Base-by-base conservation (phyloP, 73 alveolate genomes). In the Paramecium caudatum region DNA sequence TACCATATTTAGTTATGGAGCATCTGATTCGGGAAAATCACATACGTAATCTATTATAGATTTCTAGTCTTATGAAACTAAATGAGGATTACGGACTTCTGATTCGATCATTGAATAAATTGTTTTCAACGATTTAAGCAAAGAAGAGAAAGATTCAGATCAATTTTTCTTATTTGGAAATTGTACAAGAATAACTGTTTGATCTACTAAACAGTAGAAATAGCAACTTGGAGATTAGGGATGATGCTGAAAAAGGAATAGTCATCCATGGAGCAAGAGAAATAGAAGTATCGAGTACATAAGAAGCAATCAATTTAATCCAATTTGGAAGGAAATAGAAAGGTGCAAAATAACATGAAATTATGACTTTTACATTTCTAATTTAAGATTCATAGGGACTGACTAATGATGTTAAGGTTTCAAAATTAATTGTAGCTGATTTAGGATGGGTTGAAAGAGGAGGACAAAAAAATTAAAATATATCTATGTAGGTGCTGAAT, bases 1-100 rank as follows among this genome's bases (percentile, higher is more conserved):
- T 7, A 74, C 88, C 10, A 32, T 74, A 12, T 74, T 74, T 39
- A 74, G 88, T 74, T 74, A 74, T n/a, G 88, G 88, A 4, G 46
- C 69, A 2, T 21, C 43, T 27, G 68, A 30, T 7, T 41, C 88
- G 0, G 88, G 88, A 43, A 74, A 74, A 13, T 2, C 69, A 10
- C 68, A 74, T 74, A 5, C 88, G 88, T 74, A 74, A 74, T 15
- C 17, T 45, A 8, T 74, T 3, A 3, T 3, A 2, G 36, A 43
- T 17, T 2, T 12, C 27, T 13, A 74, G 88, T 7, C 47, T 74
- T 8, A 39, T 74, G 88, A 74, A 74, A 23, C 33, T 41, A 34
- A 36, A 74, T 41, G 88, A 74, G 8, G 88, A 74, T 74, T 41
- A 74, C 43, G 88, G 88, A 27, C 16, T 74, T 23, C 4, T 45